phyloP scores from a whole-genome alignment of 768 basidiomycete species.

The Naganishia friedmannii region DNA sequence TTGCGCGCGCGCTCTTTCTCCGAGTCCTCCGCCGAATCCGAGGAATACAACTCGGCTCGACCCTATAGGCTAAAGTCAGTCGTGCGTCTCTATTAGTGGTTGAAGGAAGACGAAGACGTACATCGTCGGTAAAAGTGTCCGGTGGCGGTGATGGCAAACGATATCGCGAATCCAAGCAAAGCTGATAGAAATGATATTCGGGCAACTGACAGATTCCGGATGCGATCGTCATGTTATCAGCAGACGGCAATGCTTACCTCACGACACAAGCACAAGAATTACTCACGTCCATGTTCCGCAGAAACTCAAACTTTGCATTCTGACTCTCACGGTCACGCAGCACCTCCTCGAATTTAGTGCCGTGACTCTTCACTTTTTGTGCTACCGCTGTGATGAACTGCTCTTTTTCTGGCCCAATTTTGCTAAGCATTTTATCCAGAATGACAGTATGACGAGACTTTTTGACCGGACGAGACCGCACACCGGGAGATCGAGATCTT shows the following conservation, averaged over 20 bases:
- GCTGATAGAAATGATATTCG: conserved; percentile 54
- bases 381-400: conserved; percentile 84
- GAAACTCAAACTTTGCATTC: conserved; percentile 79
- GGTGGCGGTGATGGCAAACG: conserved; percentile 51
- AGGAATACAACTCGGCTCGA: conserved; percentile 56
- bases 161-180: conserved; percentile 51
- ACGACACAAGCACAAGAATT: background rate
- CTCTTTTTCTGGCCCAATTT: conserved; percentile 67
- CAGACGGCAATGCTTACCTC: background rate
- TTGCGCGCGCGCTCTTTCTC: conserved; percentile 78
- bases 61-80: conserved; percentile 40
- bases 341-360: conserved; percentile 68
- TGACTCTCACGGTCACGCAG: conserved; percentile 71
- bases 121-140: conserved; percentile 52
- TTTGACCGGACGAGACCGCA: conserved; percentile 29
- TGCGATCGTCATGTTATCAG: background rate
- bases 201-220: conserved; percentile 44
- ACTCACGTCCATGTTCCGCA: conserved; percentile 56
- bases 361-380: conserved; percentile 77
- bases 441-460: conserved; percentile 26
- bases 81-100: background rate
- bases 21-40: conserved; percentile 89
- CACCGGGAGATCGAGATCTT: conserved; percentile 50
- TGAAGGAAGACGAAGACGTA: conserved; percentile 32
- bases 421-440: conserved; percentile 37